Conservation (phyloP, 2,329 filamentous ascomycete genomes). For the Podosphaera xanthii region DNA sequence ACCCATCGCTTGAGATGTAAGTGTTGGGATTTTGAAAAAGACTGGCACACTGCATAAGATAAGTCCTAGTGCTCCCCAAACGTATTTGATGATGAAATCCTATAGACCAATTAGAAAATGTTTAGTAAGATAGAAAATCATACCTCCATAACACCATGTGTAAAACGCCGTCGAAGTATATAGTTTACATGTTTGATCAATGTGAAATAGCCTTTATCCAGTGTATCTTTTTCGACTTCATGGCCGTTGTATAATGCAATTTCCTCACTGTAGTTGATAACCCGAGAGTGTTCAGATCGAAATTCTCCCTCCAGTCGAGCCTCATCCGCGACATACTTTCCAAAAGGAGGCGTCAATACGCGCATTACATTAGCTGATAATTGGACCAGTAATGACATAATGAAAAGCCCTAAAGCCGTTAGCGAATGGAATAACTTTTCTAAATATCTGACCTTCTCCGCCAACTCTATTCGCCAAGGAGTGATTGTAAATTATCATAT, state of each 20-base stretch:
- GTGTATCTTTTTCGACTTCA: conserved; percentile 79
- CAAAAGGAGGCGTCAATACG: conserved; percentile 82
- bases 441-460: conserved; percentile 36
- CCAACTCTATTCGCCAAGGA: conserved; percentile 87
- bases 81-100: conserved; percentile 98
- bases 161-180: conserved; percentile 71
- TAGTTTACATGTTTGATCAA: conserved; percentile 97
- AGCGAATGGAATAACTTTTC: not conserved
- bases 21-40: conserved; percentile 75
- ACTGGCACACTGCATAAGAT: conserved; percentile 85
- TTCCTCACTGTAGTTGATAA: conserved; percentile 94
- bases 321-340: conserved; percentile 93
- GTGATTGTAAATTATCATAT: conserved; percentile 95
- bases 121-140: not conserved
- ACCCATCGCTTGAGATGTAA: conserved; percentile 33
- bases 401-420: conserved; percentile 38
- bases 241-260: conserved; percentile 81
- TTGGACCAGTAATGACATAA: conserved; percentile 87
- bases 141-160: conserved; percentile 89
- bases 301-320: conserved; percentile 89
- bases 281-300: conserved; percentile 74
- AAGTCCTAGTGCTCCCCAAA: conserved; percentile 87
- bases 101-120: conserved; percentile 1
- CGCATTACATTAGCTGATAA: conserved; percentile 80
- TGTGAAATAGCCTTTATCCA: conserved; percentile 97